Base-by-base conservation (phyloP, 257 asterid genomes). In the Solanum appendiculatum region DNA sequence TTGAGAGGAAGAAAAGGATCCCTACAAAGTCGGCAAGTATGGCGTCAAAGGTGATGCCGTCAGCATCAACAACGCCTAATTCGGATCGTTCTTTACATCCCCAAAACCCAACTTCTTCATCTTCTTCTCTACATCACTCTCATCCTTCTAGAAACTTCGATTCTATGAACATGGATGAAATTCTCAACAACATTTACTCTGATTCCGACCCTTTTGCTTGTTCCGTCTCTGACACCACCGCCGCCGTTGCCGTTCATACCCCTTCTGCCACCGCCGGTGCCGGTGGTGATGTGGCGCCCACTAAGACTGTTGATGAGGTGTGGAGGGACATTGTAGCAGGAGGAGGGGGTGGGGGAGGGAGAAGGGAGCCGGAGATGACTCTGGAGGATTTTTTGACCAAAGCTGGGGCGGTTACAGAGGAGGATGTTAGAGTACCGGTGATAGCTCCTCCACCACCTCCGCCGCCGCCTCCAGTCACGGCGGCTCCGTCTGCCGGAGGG, bases 11-110 rank as follows among this genome's bases (percentile, higher is more conserved):
- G 86, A 88, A 72, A 84, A 87, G 27, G 5, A 29, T 68, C 56
- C 81, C 91, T 85, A 85, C 8, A 69, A 89, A 89, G 86, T 89
- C 94, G 96, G 93, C 86, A 20, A 86, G 48, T 33, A 96, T 95
- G 98, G 98, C 97, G 94, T 95, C 98, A 90, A 94, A 91, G 98
- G 98, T 95, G 95, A 94, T 95, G 96, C 90, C 98, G 87, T 93
- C 98, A 88, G 91, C 96, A 88, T 94, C 99, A 89, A 40, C 48
- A 66, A 77, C 87, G 87, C 93, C 98, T 93, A 97, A 97, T 91
- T 95, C 97, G 97, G 98, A 97, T 97, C 98, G 87, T 86, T 93
- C 99, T 88, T 95, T 94, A 87, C 96, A 91, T 82, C 86, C 95
- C 77, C 66, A 96, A 34, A 75, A 93, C 84, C 56, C 94, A 86